Conservation (phyloP, 768 basidiomycete species). For the Lactifluus subvellereus region DNA sequence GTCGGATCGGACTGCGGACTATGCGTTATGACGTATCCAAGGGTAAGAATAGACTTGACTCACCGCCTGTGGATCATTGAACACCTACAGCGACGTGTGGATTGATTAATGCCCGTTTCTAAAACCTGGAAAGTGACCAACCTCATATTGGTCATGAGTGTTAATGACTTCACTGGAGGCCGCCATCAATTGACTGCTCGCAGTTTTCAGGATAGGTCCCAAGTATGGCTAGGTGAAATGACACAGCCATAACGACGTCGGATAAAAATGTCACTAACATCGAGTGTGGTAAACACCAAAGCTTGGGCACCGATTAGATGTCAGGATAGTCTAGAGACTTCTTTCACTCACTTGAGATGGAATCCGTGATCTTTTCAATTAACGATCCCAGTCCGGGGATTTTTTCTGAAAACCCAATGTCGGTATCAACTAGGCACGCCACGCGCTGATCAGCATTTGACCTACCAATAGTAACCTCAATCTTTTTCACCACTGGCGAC, state of each 20-base stretch:
- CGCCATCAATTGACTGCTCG: constrained; percentile 53
- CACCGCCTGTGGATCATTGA: constrained; percentile 76
- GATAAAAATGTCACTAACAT: constrained; percentile 39
- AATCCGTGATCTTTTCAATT: constrained; percentile 75
- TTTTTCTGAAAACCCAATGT: constrained; percentile 44
- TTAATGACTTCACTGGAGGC: constrained; percentile 76
- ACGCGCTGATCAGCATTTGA: not conserved
- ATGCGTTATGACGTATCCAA: not conserved
- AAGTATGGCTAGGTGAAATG: constrained; percentile 56
- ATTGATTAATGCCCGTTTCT: not conserved
- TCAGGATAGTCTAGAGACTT: not conserved
- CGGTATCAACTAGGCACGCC: not conserved
- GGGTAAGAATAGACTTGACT: constrained; percentile 33
- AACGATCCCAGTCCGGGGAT: constrained; percentile 73
- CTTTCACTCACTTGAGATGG: constrained; percentile 46
- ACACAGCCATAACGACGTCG: not conserved
- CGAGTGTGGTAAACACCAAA: constrained; percentile 80
- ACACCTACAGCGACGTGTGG: constrained; percentile 39
- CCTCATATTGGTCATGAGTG: constrained; percentile 77
- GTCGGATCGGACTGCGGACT: constrained; percentile 68
- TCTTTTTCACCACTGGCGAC: constrained; percentile 62
- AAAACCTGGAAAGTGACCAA: constrained; percentile 21
- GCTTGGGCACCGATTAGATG: constrained; percentile 35
- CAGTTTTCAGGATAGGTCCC: constrained; percentile 68
- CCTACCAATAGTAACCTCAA: constrained; percentile 63